These are phyloP conservation scores for Metschnikowia cerradonensis DNA, from an alignment of 805 yeast species.

Conservation along the genomic window DNA sequence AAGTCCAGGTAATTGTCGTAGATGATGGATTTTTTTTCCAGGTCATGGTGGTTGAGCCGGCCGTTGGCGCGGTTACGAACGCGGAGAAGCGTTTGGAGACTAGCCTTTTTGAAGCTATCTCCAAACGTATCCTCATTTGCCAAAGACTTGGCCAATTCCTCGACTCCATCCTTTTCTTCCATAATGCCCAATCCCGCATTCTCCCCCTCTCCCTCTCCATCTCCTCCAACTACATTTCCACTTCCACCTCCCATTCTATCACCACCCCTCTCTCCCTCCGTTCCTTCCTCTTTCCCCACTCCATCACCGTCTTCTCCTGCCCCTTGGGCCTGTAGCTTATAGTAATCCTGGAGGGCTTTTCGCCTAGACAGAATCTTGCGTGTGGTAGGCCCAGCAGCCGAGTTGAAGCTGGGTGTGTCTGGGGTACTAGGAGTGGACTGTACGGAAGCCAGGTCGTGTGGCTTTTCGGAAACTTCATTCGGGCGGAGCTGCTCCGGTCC, in stretches of 20 bases:
- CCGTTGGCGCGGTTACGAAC: constrained; percentile 25
- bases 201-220: background rate
- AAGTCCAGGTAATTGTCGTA: constrained; percentile 74
- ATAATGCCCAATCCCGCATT: background rate
- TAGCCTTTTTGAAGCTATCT: constrained; percentile 7
- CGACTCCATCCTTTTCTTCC: background rate
- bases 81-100: constrained; percentile 10
- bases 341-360: constrained; percentile 41
- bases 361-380: constrained; percentile 38
- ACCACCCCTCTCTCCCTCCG: background rate
- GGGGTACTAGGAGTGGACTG: background rate
- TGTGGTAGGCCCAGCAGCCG: constrained; percentile 3
- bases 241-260: background rate
- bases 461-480: too few relatives aligned
- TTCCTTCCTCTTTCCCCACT: background rate
- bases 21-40: constrained; percentile 64
- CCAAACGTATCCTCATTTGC: background rate
- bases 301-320: too few relatives aligned
- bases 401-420: background rate
- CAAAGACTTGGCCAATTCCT: background rate
- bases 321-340: constrained; percentile 23
- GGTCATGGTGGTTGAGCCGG: constrained; percentile 49
- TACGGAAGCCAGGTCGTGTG: background rate
- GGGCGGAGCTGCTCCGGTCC: background rate
- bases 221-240: background rate